These are phyloP conservation scores for Geranomyces michiganensis DNA, from an alignment of 192 early-diverging fungal genomes.

Conservation along the genomic window DNA sequence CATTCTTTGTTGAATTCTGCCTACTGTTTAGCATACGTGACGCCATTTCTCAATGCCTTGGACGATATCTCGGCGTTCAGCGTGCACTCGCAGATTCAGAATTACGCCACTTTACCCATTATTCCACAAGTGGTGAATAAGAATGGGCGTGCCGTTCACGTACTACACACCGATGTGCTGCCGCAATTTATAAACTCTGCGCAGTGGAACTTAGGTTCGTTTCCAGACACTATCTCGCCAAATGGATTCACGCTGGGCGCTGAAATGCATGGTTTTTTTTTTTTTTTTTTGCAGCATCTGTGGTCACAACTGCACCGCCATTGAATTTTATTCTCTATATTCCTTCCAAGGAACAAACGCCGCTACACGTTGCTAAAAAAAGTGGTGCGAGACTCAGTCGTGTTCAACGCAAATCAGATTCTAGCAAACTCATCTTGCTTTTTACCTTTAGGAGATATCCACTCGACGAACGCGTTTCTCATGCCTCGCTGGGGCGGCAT, in stretches of 20 bases:
- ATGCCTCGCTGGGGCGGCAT: conserved; percentile 97
- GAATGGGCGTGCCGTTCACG: conserved; percentile 20
- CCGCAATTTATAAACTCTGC: conserved; percentile 94
- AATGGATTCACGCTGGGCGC: no score
- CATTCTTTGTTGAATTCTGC: no score
- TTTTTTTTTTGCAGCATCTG: conserved; percentile 61
- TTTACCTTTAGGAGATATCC: conserved; percentile 39
- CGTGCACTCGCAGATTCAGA: conserved; percentile 76
- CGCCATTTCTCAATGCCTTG: conserved; percentile 74
- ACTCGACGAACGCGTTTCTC: conserved; percentile 79
- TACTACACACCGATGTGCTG: conserved; percentile 70
- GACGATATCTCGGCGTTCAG: conserved; percentile 72
- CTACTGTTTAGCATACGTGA: conserved; percentile 56
- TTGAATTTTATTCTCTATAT: conserved; percentile 92
- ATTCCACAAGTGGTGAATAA: conserved; percentile 47
- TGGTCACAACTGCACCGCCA: conserved; percentile 75
- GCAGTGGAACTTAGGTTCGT: conserved; percentile 89
- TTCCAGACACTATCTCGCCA: background rate
- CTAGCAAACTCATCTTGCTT: no score
- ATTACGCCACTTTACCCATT: conserved; percentile 79
- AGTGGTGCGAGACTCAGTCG: conserved; percentile 40
- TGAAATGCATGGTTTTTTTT: no score
- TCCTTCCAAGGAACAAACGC: conserved; percentile 66
- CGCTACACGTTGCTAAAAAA: conserved; percentile 67
- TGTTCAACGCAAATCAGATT: no score